Percentiles rank a stretch among this genome's conserved stretches.
Evolutionary conservation across 1,284 basidiomycete genomes (phyloP).

Genomic region (Dichomitus squalens): DNA sequence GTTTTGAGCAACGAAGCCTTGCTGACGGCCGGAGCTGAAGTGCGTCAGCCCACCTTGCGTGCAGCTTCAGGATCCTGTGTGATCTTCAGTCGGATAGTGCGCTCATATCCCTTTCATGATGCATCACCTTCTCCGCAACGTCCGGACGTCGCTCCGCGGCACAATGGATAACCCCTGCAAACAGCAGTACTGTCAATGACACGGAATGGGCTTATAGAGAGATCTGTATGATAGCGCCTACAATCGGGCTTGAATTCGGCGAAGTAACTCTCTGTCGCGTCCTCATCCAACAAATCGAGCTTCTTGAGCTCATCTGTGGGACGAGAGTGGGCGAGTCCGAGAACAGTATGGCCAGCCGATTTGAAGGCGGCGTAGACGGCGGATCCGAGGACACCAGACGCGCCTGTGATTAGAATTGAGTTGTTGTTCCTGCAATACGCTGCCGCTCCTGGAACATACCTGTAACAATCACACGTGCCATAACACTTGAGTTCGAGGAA

Average conservation of each 20-base stretch:
- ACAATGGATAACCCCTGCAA: slow-evolving; percentile 60
- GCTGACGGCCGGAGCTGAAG: neutral
- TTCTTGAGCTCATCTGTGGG: slow-evolving; percentile 51
- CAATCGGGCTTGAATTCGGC: slow-evolving; percentile 63
- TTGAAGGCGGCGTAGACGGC: slow-evolving; percentile 67
- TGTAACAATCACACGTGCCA: slow-evolving; percentile 52
- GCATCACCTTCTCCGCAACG: slow-evolving; percentile 68
- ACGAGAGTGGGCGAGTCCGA: slow-evolving; percentile 68
- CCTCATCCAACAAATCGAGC: slow-evolving; percentile 61
- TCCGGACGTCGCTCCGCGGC: slow-evolving; percentile 85
- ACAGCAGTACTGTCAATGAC: neutral
- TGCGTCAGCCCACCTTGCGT: slow-evolving; percentile 45
- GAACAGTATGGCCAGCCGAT: slow-evolving; percentile 42
- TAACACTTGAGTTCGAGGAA: too few relatives aligned
- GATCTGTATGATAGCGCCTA: slow-evolving; percentile 45
- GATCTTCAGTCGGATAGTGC: neutral
- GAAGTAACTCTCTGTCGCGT: slow-evolving; percentile 52
- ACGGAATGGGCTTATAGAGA: neutral
- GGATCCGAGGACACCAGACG: slow-evolving; percentile 76
- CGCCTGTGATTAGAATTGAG: slow-evolving; percentile 48
- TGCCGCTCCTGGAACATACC: slow-evolving; percentile 36
- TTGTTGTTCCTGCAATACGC: neutral
- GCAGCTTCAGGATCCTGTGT: slow-evolving; percentile 66
- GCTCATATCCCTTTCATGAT: too few relatives aligned
- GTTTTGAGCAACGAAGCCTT: neutral